phyloP scores from a whole-genome alignment of 768 basidiomycete species.

The Leccinum broughii region DNA sequence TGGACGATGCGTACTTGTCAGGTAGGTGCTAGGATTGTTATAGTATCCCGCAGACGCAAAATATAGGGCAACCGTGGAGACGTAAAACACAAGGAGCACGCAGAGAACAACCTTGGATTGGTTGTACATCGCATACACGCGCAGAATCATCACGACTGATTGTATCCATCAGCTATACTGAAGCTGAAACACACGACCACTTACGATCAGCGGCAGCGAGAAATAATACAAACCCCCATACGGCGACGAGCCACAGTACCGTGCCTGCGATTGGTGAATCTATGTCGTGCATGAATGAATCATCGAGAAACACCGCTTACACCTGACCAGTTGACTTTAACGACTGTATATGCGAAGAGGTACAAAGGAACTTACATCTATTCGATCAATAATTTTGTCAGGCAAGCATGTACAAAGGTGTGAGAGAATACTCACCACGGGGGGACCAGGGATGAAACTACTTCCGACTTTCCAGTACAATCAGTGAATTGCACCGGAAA shows the following conservation, averaged over 20 bases:
- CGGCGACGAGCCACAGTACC: not conserved
- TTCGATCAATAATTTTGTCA: not conserved
- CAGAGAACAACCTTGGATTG: slow-evolving; percentile 15
- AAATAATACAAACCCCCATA: slow-evolving; percentile 11
- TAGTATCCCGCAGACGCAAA: not conserved
- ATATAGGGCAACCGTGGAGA: slow-evolving; percentile 3
- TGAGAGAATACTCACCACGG: slow-evolving; percentile 3
- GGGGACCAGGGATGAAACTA: slow-evolving; percentile 21
- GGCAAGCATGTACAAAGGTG: not conserved
- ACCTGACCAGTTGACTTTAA: slow-evolving; percentile 11
- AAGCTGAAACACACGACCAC: slow-evolving; percentile 4
- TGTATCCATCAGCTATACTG: not conserved
- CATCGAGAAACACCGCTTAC: slow-evolving; percentile 5
- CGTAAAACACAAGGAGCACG: slow-evolving; percentile 17
- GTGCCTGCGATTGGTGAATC: slow-evolving; percentile 11
- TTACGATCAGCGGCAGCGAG: slow-evolving; percentile 21
- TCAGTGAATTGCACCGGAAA: not conserved
- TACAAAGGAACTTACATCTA: slow-evolving; percentile 15
- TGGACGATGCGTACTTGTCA: slow-evolving; percentile 10
- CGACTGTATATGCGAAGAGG: too few relatives aligned
- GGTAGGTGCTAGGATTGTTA: slow-evolving; percentile 7
- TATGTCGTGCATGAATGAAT: not conserved
- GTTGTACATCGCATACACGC: slow-evolving; percentile 27
- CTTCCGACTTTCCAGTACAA: slow-evolving; percentile 10
- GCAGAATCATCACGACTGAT: slow-evolving; percentile 27